Conservation (phyloP, 2,329 filamentous ascomycete genomes). For the Metarhizium album region DNA sequence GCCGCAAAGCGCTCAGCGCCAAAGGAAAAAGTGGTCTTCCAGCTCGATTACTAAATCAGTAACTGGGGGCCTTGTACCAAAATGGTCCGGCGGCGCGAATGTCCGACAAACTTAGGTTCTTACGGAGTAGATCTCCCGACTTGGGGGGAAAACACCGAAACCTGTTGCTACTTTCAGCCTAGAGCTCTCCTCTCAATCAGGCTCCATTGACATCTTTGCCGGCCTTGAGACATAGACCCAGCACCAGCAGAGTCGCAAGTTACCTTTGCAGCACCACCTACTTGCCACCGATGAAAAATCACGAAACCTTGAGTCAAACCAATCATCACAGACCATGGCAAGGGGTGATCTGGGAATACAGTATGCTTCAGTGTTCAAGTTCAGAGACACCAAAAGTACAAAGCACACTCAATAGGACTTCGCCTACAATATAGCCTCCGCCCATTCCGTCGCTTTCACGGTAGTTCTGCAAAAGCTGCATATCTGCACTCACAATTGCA, state of each 20-base stretch:
- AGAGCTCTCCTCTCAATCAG: conserved; percentile 4
- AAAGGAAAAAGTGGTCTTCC: no score
- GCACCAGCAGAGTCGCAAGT: background rate
- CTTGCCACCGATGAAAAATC: background rate
- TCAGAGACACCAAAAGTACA: background rate
- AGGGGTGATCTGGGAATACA: background rate
- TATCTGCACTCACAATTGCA: no score
- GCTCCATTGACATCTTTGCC: background rate
- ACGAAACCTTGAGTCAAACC: background rate
- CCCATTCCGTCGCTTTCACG: no score
- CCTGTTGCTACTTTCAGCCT: conserved; percentile 1
- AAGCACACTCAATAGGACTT: background rate
- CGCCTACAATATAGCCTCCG: background rate
- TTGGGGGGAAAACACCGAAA: background rate
- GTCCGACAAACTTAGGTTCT: background rate
- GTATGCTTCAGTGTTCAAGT: no score
- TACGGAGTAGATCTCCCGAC: background rate
- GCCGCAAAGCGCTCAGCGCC: no score
- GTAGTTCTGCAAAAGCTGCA: no score
- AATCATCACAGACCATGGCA: background rate
- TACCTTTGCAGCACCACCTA: background rate
- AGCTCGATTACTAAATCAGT: no score
- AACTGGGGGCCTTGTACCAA: no score
- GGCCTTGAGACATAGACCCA: background rate
- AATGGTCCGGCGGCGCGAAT: no score